Conservation (phyloP, 1,284 basidiomycete genomes). For the Trichosporon asahii region DNA sequence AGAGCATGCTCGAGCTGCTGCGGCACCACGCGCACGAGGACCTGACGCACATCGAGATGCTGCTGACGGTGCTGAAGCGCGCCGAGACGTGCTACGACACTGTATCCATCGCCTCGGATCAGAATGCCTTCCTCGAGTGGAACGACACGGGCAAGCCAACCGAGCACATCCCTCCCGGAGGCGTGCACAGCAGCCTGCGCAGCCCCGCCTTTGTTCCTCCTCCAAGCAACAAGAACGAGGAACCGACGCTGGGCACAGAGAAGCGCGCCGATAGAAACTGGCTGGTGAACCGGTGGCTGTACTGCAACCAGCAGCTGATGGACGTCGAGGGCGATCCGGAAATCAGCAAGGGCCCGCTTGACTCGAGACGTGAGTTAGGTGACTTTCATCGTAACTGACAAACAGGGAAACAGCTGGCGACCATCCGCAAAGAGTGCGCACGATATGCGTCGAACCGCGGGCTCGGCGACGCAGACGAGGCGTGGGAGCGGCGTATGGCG, state of each 20-base stretch:
- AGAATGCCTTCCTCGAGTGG: constrained; percentile 37
- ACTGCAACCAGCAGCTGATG: not conserved
- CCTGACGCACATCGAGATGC: constrained; percentile 17
- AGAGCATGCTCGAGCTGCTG: constrained; percentile 21
- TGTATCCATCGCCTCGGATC: constrained; percentile 21
- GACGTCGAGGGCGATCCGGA: constrained; percentile 14
- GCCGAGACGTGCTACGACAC: constrained; percentile 16
- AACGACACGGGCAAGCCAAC: constrained; percentile 11
- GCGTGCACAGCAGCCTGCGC: constrained; percentile 3
- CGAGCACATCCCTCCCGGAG: not conserved
- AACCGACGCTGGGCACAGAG: constrained; percentile 15
- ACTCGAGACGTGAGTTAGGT: constrained; percentile 17
- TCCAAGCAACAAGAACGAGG: constrained; percentile 13
- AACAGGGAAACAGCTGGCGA: constrained; percentile 16
- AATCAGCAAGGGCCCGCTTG: constrained; percentile 11
- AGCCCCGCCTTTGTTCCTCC: constrained; percentile 15
- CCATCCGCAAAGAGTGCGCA: constrained; percentile 13
- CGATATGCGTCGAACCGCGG: constrained; percentile 20
- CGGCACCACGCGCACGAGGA: constrained; percentile 28
- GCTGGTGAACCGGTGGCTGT: constrained; percentile 27
- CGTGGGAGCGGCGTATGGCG: constrained; percentile 24
- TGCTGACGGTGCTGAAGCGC: constrained; percentile 20
- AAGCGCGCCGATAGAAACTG: constrained; percentile 22
- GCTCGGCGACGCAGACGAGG: constrained; percentile 25
- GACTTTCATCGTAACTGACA: not conserved